Conservation (phyloP, 1,284 basidiomycete genomes). For the Ustilago loliicola region DNA sequence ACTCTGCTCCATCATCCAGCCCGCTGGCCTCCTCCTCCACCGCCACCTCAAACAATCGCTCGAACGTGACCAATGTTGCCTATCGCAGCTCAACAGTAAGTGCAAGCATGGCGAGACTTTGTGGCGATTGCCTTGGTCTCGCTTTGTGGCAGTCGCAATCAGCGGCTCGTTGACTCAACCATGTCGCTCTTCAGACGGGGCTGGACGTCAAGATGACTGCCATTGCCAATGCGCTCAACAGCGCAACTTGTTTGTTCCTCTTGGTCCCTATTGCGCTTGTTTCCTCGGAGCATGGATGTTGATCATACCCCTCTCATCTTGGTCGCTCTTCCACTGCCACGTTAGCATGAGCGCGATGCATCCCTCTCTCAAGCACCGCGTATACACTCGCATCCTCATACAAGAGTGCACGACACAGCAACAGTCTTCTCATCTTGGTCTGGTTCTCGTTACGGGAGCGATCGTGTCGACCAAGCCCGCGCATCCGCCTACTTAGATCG, state of each 20-base stretch:
- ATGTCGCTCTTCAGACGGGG: too few species aligned
- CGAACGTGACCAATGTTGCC: not conserved
- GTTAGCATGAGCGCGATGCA: slow-evolving; percentile 12
- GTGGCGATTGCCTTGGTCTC: slow-evolving; percentile 2
- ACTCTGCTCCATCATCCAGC: too few species aligned
- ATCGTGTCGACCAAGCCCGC: not conserved
- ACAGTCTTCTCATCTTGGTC: too few species aligned
- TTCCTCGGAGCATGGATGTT: slow-evolving; percentile 15
- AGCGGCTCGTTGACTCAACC: not conserved
- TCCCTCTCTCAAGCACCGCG: slow-evolving; percentile 7
- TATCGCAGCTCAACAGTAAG: slow-evolving; percentile 34
- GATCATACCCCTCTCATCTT: slow-evolving; percentile 19
- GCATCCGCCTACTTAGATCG: slow-evolving; percentile 22
- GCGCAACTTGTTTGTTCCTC: not conserved
- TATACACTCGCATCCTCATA: not conserved
- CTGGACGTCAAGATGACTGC: not conserved
- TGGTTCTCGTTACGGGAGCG: not conserved
- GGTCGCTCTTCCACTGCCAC: slow-evolving; percentile 5
- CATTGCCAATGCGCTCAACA: too few species aligned
- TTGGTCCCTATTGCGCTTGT: not conserved
- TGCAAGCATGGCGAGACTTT: slow-evolving; percentile 20
- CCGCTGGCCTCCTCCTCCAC: too few species aligned
- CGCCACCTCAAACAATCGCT: too few species aligned
- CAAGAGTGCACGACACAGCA: not conserved
- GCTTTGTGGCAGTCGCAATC: slow-evolving; percentile 12